Conservation (phyloP, 2,329 filamentous ascomycete species). For the Apiospora koreana region DNA sequence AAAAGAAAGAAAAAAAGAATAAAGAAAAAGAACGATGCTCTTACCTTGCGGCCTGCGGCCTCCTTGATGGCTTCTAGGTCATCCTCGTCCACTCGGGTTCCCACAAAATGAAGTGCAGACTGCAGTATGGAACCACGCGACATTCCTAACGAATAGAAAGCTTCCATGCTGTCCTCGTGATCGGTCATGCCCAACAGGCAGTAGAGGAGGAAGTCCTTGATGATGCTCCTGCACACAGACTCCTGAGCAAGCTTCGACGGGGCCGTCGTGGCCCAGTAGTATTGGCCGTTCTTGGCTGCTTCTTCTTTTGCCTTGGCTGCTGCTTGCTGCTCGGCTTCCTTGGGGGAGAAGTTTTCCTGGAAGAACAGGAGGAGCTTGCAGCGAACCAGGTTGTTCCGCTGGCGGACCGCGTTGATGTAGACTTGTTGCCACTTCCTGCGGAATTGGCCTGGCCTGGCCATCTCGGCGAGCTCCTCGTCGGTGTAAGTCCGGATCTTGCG, state of each 20-base stretch:
- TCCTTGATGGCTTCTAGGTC: no score
- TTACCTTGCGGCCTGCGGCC: no score
- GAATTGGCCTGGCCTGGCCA: not conserved
- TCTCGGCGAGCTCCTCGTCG: not conserved
- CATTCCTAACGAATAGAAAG: not conserved
- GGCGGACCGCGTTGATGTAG: not conserved
- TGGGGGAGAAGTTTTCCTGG: not conserved
- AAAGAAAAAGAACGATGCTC: no score
- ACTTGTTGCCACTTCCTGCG: not conserved
- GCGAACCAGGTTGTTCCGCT: not conserved
- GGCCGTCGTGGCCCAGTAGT: no score
- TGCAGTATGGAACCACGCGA: no score
- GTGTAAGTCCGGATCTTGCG: not conserved
- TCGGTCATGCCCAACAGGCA: not conserved
- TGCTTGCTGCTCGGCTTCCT: not conserved
- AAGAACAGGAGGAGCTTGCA: not conserved
- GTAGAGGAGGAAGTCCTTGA: not conserved
- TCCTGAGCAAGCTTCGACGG: no score
- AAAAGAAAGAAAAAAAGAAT: no score
- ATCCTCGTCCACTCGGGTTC: no score
- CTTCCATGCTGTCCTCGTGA: not conserved
- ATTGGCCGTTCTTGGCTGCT: no score
- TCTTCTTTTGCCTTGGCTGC: no score
- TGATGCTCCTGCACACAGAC: not conserved
- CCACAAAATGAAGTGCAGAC: no score